Evolutionary conservation across 257 asterid genomes (phyloP), one percentile per base, ranked within the genome.

Genomic region (Voacanga thouarsii): DNA sequence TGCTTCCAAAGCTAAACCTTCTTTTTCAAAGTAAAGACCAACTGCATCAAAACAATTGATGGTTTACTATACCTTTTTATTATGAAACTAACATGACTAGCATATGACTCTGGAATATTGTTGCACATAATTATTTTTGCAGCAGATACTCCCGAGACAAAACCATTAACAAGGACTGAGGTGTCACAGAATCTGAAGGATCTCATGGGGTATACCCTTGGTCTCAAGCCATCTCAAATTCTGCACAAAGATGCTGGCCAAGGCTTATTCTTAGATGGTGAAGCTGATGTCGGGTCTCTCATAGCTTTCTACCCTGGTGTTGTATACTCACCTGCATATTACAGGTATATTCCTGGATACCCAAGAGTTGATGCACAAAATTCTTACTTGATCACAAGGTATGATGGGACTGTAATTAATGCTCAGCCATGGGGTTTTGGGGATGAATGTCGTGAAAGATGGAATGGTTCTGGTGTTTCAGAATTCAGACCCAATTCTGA

Each of bases 351-450:
- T 65, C 97, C 92, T 68, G 98, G 99, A 74, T 95, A 93, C 78
- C 99, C 97, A 1, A 87, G 96, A 82, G 90, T 95, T 33, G 93
- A 91, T 88, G 64, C 89, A 74, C 91, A 89, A 53, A 92, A 93
- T 83, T 88, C 99, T 9, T 92, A 93, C 70, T 74, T 95, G 80
- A 95, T 95, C 85, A 93, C 96, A 26, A 88, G 97, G 82, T 95
- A 93, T 78, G 99, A 95, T 43, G 98, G 96, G 18, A 89, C 92
- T 5, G 89, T 91, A 70, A 91, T 95, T 73, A 91, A 93, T n/a
- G 97, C 96, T 28, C 94, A 93, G 82, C 96, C 99, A 3, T 95
- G 99, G 99, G 98, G 97, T 51, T 61, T 39, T n/a, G 97, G 99
- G 15, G 96, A 94, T 49, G 99, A 89, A 78, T 83, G 89, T 75